These are phyloP conservation scores for Vitis vinifera DNA, from an alignment of 164 flowering plant species.

Conservation along the genomic window ASM3070453v1 NC_081811.1:20863001-20863500, in stretches of 20 bases:
- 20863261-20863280: constrained; percentile 37
- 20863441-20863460: constrained; percentile 46
- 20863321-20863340: constrained; percentile 30
- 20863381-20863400: constrained; percentile 24
- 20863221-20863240: constrained; percentile 20
- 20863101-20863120: constrained; percentile 19
- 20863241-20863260: constrained; percentile 22
- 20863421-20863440: constrained; percentile 47
- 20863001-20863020: constrained; percentile 17
- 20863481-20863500: constrained; percentile 34
- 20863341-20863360: constrained; percentile 33
- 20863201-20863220: constrained; percentile 40
- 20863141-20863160: constrained; percentile 23
- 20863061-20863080: constrained; percentile 16
- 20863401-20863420: constrained; percentile 18
- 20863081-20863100: constrained; percentile 25
- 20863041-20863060: constrained; percentile 40
- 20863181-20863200: constrained; percentile 21
- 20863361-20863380: constrained; percentile 21
- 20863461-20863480: constrained; percentile 33
- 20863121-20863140: constrained; percentile 25
- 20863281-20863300: constrained; percentile 31
- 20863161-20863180: constrained; percentile 26
- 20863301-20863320: constrained; percentile 26
- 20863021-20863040: constrained; percentile 38